phyloP scores from a whole-genome alignment of 1,139 yeast species.

The Blastobotrys arbuscula region DNA sequence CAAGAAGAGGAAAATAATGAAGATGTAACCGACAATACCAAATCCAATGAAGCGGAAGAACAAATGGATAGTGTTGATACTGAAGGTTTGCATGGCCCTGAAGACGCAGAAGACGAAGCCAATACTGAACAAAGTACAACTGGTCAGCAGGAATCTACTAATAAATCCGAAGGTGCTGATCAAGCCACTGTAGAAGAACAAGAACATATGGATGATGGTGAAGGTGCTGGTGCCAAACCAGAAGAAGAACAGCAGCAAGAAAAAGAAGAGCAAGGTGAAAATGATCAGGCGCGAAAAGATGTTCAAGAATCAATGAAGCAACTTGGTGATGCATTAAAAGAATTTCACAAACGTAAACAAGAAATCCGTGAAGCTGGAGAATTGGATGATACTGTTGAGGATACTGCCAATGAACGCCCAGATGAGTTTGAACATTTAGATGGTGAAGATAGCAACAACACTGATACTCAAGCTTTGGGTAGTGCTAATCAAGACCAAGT shows the following conservation, averaged over 20 bases:
- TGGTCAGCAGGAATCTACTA: slow-evolving; percentile 66
- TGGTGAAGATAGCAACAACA: slow-evolving; percentile 63
- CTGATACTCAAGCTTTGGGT: slow-evolving; percentile 88
- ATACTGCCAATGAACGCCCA: slow-evolving; percentile 56
- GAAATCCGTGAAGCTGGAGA: slow-evolving; percentile 55
- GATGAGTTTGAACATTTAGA: slow-evolving; percentile 92
- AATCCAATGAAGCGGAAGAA: slow-evolving; percentile 15
- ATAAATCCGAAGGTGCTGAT: slow-evolving; percentile 73
- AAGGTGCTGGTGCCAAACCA: slow-evolving; percentile 23
- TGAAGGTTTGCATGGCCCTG: slow-evolving; percentile 39
- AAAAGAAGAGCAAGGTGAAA: slow-evolving; percentile 25
- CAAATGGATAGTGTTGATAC: slow-evolving; percentile 27
- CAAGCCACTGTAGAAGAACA: slow-evolving; percentile 61
- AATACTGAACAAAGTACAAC: slow-evolving; percentile 39
- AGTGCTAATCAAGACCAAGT: slow-evolving; percentile 78
- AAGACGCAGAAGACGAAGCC: slow-evolving; percentile 48
- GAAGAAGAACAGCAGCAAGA: slow-evolving; percentile 19
- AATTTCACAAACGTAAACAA: slow-evolving; percentile 84
- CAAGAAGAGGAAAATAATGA: slow-evolving; percentile 29
- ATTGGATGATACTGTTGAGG: slow-evolving; percentile 40
- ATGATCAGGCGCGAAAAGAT: slow-evolving; percentile 62
- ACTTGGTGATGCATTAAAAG: slow-evolving; percentile 84
- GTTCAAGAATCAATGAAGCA: slow-evolving; percentile 82
- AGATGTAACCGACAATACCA: slow-evolving; percentile 19
- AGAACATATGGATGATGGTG: slow-evolving; percentile 27